phyloP scores from a whole-genome alignment of 2,329 filamentous ascomycete genomes.

The Epichloe sylvatica region DNA sequence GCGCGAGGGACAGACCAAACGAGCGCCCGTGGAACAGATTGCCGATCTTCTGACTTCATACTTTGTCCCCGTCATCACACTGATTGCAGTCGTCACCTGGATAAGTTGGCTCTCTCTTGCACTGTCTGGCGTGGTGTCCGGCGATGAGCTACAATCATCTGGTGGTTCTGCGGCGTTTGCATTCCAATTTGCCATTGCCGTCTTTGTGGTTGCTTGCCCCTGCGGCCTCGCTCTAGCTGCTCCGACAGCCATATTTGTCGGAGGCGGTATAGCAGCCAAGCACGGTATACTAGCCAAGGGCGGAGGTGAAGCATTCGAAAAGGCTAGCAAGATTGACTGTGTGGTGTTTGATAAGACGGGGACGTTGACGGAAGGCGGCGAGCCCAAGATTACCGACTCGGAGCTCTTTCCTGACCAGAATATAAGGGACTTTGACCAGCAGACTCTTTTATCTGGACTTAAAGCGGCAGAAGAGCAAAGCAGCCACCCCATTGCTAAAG shows the following conservation, averaged over 20 bases:
- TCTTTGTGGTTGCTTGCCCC: slow-evolving; percentile 77
- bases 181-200: slow-evolving; percentile 69
- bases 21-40: slow-evolving; percentile 61
- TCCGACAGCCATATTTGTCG: slow-evolving; percentile 74
- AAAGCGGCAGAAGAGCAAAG: slow-evolving; percentile 55
- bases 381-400: slow-evolving; percentile 52
- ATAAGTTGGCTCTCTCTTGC: slow-evolving; percentile 56
- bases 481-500: slow-evolving; percentile 60
- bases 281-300: slow-evolving; percentile 72
- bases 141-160: slow-evolving; percentile 38
- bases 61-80: slow-evolving; percentile 60
- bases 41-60: slow-evolving; percentile 61
- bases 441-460: slow-evolving; percentile 36
- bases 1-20: slow-evolving; percentile 61
- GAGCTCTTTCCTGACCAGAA: slow-evolving; percentile 23
- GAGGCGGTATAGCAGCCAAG: slow-evolving; percentile 64
- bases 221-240: slow-evolving; percentile 76
- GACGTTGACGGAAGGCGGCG: slow-evolving; percentile 60
- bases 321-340: slow-evolving; percentile 62
- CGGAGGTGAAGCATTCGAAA: slow-evolving; percentile 74
- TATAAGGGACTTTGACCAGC: slow-evolving; percentile 12
- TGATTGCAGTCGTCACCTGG: slow-evolving; percentile 59
- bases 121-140: slow-evolving; percentile 40
- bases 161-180: slow-evolving; percentile 62
- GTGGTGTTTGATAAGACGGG: slow-evolving; percentile 86